Evolutionary conservation across 805 yeast species (phyloP), one percentile per base, ranked within the genome.

Genomic region (Candida nemodendra): DNA sequence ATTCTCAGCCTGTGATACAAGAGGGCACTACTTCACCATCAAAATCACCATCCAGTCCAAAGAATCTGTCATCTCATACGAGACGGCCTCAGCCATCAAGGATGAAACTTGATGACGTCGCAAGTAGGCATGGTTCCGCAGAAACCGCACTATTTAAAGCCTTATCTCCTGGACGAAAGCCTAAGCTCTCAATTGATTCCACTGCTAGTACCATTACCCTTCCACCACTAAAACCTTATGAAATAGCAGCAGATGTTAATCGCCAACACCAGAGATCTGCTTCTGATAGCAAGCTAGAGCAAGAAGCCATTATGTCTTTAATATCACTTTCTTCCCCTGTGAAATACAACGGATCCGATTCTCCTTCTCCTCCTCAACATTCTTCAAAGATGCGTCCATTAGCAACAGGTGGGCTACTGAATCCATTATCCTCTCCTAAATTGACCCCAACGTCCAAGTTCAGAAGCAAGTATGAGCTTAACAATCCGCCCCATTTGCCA

Each of bases 251-350:
- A 16, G 27, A 6, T 16, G n/a, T 5, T 18, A 27, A 23, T 16
- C 32, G 25, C 15, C 39, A 26, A 18, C 45, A 38, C 14, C 50
- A 37, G 9, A 26, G 45, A 4, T 44, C 48, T 5, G 28, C 49
- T 8, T 42, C 57, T 12, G 60, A 56, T 18, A 55, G 35, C 45
- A 57, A 43, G 56, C 59, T 44, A 55, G 81, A 76, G 44, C 75
- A 75, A 48, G 81, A 76, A 33, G 81, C 81, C 5, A 71, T 76
- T 9, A 60, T 70, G 51, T 74, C 80, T 16, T 61, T 76, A 36
- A 76, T 76, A 69, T 72, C 79, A 26, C 61, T 76, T 27, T 68
- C 81, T 6, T 72, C 79, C 1, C 81, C 81, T 6, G 55, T 54
- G 11, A 63, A 59, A 62, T 47, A 64, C 61, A 63, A 44, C 47